A percentile compares a stretch with the other conserved stretches of the same genome.
Conservation (phyloP, 2,329 filamentous ascomycete species). For the Microcyclospora tardicrescens region DNA sequence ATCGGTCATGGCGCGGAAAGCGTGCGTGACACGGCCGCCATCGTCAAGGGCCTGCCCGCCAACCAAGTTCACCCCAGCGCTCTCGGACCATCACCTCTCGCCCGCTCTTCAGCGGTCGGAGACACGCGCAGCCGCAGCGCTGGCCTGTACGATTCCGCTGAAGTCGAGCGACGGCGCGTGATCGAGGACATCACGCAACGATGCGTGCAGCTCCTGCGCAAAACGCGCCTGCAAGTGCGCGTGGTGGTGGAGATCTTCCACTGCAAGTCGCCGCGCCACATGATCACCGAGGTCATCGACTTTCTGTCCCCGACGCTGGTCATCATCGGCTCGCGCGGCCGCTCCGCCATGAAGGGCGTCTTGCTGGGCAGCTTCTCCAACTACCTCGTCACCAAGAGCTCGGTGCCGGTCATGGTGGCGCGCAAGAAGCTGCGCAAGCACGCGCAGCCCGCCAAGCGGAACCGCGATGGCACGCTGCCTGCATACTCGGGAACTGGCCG, state of each 20-base stretch:
- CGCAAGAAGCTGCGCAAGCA: conserved; percentile 81
- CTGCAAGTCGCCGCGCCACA: conserved; percentile 92
- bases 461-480: conserved; percentile 20
- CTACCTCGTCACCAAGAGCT: conserved; percentile 92
- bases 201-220: conserved; percentile 73
- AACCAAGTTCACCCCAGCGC: conserved; percentile 13
- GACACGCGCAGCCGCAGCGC: conserved; percentile 18
- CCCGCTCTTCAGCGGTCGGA: conserved; percentile 4
- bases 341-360: conserved; percentile 86
- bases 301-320: conserved; percentile 82
- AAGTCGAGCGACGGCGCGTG: conserved; percentile 68
- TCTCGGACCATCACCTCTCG: conserved; percentile 21
- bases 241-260: conserved; percentile 94
- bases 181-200: conserved; percentile 74
- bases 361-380: conserved; percentile 94
- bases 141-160: conserved; percentile 38
- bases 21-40: conserved; percentile 61
- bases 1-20: conserved; percentile 61
- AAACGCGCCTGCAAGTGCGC: conserved; percentile 82
- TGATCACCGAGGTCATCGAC: conserved; percentile 96
- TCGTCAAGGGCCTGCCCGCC: conserved; percentile 51
- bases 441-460: conserved; percentile 29
- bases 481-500: conserved; percentile 20
- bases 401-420: conserved; percentile 95
- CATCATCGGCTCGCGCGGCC: conserved; percentile 79